Base-by-base conservation (phyloP, 1,284 basidiomycete species). In the Albatrellus sp. region DNA sequence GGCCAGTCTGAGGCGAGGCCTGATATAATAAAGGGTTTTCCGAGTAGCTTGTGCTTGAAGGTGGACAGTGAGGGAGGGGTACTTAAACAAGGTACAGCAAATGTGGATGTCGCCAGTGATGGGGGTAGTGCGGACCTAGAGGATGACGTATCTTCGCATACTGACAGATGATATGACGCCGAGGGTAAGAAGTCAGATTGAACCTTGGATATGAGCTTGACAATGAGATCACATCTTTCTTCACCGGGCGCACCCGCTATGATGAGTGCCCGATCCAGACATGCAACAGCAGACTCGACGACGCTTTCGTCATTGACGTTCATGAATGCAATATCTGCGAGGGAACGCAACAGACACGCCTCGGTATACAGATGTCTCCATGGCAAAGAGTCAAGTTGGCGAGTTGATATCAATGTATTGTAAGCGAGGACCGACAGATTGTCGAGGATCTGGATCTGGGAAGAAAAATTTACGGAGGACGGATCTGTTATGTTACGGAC, bases 191-290 rank as follows among this genome's bases (percentile, higher is more conserved):
- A 49, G 2, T 48, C 37, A 10, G 46, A 13, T 53, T 80, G 77
- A 2, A 72, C 57, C 12, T 48, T 50, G 31, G 54, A 51, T 49
- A 96, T 86, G 31, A 87, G 58, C 14, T 66, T 64, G 33, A 77
- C 67, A 9, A 88, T 69, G 39, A 81, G 57, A 30, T 82, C 75
- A 31, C 76, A 59, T 40, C 85, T 65, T 5, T 67, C 66, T 24
- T 69, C 57, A 6, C 87, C 88, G 19, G 80, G 70, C 1, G 80
- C 77, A 1, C 91, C 92, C 7, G 90, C 84, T 37, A 94, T 70
- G 52, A 97, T 80, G 51, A 94, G 80, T 1, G 83, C 81, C 53
- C 69, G 70, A 57, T 98, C 93, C 28, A 97, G 64, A 11, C 68
- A 62, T 5, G 67, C 63, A 32, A 94, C 70, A 33, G 71, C 58